These are phyloP conservation scores for Globisporangium solare DNA, from an alignment of 352 stramenopile genomes.

Conservation along the genomic window DNA sequence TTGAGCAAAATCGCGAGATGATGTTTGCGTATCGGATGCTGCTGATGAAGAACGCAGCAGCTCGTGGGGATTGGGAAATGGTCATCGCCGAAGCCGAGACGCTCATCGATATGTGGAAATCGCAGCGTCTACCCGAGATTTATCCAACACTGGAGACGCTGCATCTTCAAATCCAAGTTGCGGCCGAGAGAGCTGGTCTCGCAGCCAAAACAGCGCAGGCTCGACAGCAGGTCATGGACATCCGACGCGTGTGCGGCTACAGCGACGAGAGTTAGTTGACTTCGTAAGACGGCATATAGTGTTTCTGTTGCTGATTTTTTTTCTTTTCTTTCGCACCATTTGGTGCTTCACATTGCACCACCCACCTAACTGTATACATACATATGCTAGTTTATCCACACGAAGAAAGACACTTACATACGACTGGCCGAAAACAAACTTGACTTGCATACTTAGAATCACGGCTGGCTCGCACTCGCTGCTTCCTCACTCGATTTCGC, in stretches of 20 bases:
- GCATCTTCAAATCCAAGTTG: slow-evolving; percentile 38
- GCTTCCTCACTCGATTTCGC: too few relatives aligned
- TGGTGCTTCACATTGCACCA: too few relatives aligned
- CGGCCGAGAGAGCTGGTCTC: slow-evolving; percentile 26
- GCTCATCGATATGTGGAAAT: slow-evolving; percentile 32
- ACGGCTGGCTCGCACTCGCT: too few relatives aligned
- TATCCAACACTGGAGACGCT: slow-evolving; percentile 50
- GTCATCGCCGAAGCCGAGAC: slow-evolving; percentile 26
- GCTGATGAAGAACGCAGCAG: slow-evolving; percentile 32
- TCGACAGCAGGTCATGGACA: slow-evolving; percentile 12
- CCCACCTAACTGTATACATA: too few relatives aligned
- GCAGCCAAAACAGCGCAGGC: slow-evolving; percentile 11
- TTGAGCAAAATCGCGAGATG: slow-evolving; percentile 24
- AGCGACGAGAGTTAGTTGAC: neutral
- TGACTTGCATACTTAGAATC: too few relatives aligned
- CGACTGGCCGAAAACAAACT: too few relatives aligned
- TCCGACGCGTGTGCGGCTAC: slow-evolving; percentile 32
- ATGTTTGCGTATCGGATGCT: slow-evolving; percentile 37
- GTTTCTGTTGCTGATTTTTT: too few relatives aligned
- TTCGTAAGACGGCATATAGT: too few relatives aligned
- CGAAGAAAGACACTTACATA: too few relatives aligned
- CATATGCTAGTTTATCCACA: too few relatives aligned
- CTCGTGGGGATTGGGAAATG: slow-evolving; percentile 18
- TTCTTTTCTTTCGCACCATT: too few relatives aligned
- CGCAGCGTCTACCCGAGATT: slow-evolving; percentile 19